Conservation (phyloP, 495 filamentous ascomycete species). For the Lophium mytilinum region DNA sequence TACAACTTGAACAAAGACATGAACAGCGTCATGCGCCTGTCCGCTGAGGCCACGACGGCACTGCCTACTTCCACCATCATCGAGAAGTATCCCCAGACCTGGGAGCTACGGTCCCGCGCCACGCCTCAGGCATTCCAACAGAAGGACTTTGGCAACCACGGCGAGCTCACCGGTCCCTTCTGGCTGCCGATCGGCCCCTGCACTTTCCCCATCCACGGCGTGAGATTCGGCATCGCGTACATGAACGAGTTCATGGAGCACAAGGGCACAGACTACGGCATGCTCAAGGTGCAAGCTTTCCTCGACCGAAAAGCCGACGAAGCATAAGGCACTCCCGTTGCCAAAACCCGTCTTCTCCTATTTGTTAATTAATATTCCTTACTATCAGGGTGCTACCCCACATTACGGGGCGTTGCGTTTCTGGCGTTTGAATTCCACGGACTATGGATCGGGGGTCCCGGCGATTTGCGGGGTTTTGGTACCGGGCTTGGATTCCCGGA, state of each 20-base stretch:
- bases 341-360: too few species aligned
- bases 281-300: too few species aligned
- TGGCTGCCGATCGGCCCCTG: conserved; percentile 14
- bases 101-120: conserved; percentile 1
- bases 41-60: conserved; percentile 4
- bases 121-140: conserved; percentile 1
- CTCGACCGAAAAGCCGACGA: too few species aligned
- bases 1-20: conserved; percentile 5
- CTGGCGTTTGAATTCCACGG: too few species aligned
- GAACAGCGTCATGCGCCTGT: conserved; percentile 5
- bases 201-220: conserved; percentile 20
- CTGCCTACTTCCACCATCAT: conserved; percentile 9
- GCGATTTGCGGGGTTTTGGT: too few species aligned
- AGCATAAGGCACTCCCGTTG: too few species aligned
- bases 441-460: too few species aligned
- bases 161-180: conserved; percentile 15
- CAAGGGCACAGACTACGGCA: conserved; percentile 7
- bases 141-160: conserved; percentile 1
- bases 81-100: conserved; percentile 16
- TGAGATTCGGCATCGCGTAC: conserved; percentile 17
- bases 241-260: conserved; percentile 15
- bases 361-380: too few species aligned
- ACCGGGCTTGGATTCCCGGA: too few species aligned
- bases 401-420: too few species aligned
- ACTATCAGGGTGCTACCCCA: too few species aligned